A percentile compares a stretch with the other conserved stretches of the same genome.
These are phyloP conservation scores for Penstemon newberryi DNA, from an alignment of 257 asterid species.

Conservation along the genomic window DNA sequence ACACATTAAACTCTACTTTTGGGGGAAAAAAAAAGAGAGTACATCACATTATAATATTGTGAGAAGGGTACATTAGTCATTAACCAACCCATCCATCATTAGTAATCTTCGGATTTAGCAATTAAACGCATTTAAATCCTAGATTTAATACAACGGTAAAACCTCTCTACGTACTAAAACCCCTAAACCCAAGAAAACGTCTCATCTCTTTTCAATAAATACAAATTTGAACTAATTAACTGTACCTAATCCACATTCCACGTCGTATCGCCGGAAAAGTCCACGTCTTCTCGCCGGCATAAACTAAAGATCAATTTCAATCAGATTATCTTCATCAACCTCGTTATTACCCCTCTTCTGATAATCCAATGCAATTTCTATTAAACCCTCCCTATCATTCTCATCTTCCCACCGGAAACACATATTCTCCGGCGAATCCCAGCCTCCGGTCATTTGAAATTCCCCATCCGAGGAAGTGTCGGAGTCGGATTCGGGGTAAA, in stretches of 20 bases:
- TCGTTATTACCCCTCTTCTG: slow-evolving; percentile 39
- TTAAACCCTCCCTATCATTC: slow-evolving; percentile 65
- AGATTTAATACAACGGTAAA: slow-evolving; percentile 31
- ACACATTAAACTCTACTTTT: not conserved
- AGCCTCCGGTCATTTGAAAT: slow-evolving; percentile 31
- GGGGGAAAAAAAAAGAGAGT: not conserved
- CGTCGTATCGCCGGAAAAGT: slow-evolving; percentile 20
- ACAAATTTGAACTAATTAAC: slow-evolving; percentile 22
- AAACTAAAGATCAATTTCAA: slow-evolving; percentile 63
- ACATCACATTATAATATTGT: too few species aligned
- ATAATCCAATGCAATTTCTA: slow-evolving; percentile 67
- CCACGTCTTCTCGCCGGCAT: slow-evolving; percentile 44
- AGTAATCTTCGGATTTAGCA: slow-evolving; percentile 33
- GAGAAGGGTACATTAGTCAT: slow-evolving; percentile 37
- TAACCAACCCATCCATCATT: slow-evolving; percentile 13
- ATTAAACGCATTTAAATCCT: slow-evolving; percentile 31
- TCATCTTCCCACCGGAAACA: slow-evolving; percentile 64
- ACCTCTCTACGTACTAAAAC: slow-evolving; percentile 31
- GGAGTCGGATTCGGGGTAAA: slow-evolving; percentile 82
- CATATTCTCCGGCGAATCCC: slow-evolving; percentile 45
- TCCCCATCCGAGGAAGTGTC: slow-evolving; percentile 70
- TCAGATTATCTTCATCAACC: slow-evolving; percentile 76
- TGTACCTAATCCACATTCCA: slow-evolving; percentile 31
- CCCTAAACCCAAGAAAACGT: slow-evolving; percentile 42
- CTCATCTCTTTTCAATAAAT: slow-evolving; percentile 24